Evolutionary conservation across 495 filamentous ascomycete species (phyloP), one percentile per base, ranked within the genome.

Genomic region (Lepidopterella palustris): DNA sequence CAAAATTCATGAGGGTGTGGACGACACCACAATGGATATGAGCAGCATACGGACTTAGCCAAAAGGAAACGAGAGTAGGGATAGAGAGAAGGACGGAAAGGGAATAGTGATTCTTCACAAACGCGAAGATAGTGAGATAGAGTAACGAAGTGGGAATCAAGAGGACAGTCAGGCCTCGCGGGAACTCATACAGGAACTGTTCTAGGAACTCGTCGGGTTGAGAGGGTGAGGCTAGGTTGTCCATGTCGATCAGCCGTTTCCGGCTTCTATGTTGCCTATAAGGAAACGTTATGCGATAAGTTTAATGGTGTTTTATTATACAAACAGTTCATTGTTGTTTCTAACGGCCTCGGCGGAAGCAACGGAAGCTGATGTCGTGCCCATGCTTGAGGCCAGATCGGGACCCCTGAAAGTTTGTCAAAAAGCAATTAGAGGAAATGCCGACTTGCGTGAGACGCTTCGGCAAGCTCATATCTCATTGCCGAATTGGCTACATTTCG

Each of bases 141-240:
- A 54, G 25, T 1, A 54, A 18, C n/a, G 35, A 31, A 18, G 18
- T 15, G n/a, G 51, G 51, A 5, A 54, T 35, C 1, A 31, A 27
- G n/a, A 54, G 24, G 9, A 54, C n/a, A 13, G 51, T n/a, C 18
- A 54, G 27, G 1, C 25, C 51, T 18, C 13, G 18, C 18, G 51
- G 51, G 35, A 54, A 40, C 23, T 54, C 51, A 18, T 10, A 32
- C 6, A 54, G 51, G 5, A 54, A 6, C 31, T 54, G 47, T 27
- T 50, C 20, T 10, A 50, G 24, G 23, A 25, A 50, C 0, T 25
- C 47, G n/a, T 50, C 47, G 1, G 15, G 6, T 50, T 50, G 35
- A 42, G 18, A 15, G 35, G 13, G 13, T 15, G 35, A 42, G 18
- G 10, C n/a, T n/a, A n/a, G n/a, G n/a, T n/a, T n/a, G n/a, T n/a